Base-by-base conservation (phyloP, 352 stramenopile genomes). In the Pythium monospermum region DNA sequence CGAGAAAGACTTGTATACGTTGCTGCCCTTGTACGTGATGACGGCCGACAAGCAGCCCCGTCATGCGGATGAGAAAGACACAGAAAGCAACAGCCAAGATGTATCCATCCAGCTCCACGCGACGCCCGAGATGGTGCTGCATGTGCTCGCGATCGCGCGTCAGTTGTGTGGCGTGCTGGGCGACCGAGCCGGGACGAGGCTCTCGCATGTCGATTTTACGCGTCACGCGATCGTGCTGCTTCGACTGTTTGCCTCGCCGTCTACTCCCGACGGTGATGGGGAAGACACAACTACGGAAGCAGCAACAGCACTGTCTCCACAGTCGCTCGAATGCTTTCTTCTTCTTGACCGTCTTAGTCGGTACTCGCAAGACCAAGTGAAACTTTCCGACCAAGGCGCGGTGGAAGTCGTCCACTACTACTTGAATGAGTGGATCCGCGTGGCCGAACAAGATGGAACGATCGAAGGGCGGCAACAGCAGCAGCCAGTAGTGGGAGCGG, bases 1-100 rank as follows among this genome's bases (percentile, higher is more conserved):
- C 19, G 73, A 88, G 18, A 83, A 81, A 28, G 62, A 84, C 18
- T 44, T 86, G 13, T 83, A 72, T 26, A 49, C 50, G 3, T 52
- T 66, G 18, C 43, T 88, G 13, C 61, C 71, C 0, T 45, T 57
- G 8, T 88, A 88, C 16, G 31, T 36, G 33, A 61, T 56, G 11
- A 53, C 48, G 16, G 46, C 65, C 16, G 18, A 25, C 1, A 26
- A 12, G 12, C 12, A 46, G 3, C 32, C 42, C 6, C 42, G 57
- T 2, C 30, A 40, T 16, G 15, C 16, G 2, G 19, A 43, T 2
- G 33, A 25, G n/a, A 8, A 41, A 13, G 28, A 12, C n/a, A 12
- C 26, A 1, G 41, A 36, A 26, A n/a, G n/a, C n/a, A n/a, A n/a
- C n/a, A n/a, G n/a, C 18, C 12, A 19, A 3, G 18, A 22, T 25